A percentile compares a stretch with the other conserved stretches of the same genome.
These are phyloP conservation scores for Primulina huaijiensis DNA, from an alignment of 257 asterid genomes.

Conservation along the genomic window DNA sequence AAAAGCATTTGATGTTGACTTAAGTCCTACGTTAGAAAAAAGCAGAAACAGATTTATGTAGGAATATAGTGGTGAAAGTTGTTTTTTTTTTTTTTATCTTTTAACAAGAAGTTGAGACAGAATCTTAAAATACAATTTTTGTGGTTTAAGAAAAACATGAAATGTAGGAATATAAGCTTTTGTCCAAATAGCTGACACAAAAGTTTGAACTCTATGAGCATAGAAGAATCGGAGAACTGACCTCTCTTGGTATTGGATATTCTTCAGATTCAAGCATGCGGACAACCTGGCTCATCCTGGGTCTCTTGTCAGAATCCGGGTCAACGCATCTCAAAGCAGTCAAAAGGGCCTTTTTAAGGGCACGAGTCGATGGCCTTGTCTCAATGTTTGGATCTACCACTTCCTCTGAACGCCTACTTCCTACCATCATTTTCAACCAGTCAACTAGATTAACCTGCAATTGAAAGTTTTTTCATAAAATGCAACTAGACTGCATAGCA, in stretches of 20 bases:
- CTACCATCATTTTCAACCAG: constrained; percentile 98
- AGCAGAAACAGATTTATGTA: neutral
- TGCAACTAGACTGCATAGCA: neutral
- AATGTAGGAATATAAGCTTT: neutral
- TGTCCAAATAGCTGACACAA: neutral
- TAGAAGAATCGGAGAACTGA: constrained; percentile 22
- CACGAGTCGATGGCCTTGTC: constrained; percentile 77
- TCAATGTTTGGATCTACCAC: constrained; percentile 90
- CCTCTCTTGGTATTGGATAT: constrained; percentile 96
- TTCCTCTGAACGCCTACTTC: constrained; percentile 88
- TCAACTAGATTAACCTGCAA: constrained; percentile 91
- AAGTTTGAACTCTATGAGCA: neutral
- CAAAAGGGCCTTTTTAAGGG: constrained; percentile 86
- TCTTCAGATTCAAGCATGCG: constrained; percentile 98
- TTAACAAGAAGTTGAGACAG: neutral
- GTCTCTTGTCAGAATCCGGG: constrained; percentile 97
- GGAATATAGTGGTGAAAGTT: neutral
- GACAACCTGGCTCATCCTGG: constrained; percentile 93
- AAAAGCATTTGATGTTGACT: too few relatives aligned
- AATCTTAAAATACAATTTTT: too few relatives aligned
- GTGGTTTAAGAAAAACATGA: neutral
- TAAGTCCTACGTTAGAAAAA: too few relatives aligned
- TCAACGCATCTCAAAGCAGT: constrained; percentile 98
- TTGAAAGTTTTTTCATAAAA: neutral
- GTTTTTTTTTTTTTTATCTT: neutral